These are phyloP conservation scores for Lecanosticta acicola DNA, from an alignment of 2,329 filamentous ascomycete genomes.

Conservation along the genomic window DNA sequence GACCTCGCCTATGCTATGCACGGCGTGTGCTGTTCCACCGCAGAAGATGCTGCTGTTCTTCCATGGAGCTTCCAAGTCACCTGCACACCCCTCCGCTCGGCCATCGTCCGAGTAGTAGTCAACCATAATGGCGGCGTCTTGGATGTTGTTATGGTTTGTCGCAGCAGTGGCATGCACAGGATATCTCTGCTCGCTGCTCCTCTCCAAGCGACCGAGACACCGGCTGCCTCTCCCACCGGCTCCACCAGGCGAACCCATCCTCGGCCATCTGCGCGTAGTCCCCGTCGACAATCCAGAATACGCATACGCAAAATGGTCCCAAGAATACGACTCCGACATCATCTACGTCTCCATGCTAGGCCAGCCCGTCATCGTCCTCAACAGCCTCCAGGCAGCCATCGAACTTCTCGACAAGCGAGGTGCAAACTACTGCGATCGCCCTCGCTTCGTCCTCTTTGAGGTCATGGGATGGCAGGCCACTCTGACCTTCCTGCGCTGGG, in stretches of 20 bases:
- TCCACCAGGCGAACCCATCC: conserved; percentile 19
- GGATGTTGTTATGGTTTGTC: not conserved
- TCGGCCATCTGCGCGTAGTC: conserved; percentile 24
- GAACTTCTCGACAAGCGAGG: conserved; percentile 38
- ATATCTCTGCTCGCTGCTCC: not conserved
- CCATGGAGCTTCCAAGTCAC: no score
- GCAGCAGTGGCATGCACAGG: not conserved
- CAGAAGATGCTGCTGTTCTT: no score
- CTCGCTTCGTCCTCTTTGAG: conserved; percentile 22
- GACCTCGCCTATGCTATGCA: no score
- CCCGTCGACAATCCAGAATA: conserved; percentile 22
- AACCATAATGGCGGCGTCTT: not conserved
- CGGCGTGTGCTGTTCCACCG: no score
- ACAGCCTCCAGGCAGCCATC: conserved; percentile 33
- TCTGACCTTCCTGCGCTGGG: conserved; percentile 42
- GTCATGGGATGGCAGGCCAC: conserved; percentile 43
- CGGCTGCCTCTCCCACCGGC: conserved; percentile 23
- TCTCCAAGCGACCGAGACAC: not conserved
- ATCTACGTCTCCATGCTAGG: conserved; percentile 41
- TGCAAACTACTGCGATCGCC: conserved; percentile 36
- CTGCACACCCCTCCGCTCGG: no score
- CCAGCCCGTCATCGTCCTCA: conserved; percentile 39
- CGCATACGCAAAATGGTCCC: conserved; percentile 17
- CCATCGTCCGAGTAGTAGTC: no score
- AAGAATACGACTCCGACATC: conserved; percentile 25